Percentiles rank a stretch among this genome's conserved stretches.
Conservation (phyloP, 1,284 basidiomycete genomes). For the Ganoderma multipileum region DNA sequence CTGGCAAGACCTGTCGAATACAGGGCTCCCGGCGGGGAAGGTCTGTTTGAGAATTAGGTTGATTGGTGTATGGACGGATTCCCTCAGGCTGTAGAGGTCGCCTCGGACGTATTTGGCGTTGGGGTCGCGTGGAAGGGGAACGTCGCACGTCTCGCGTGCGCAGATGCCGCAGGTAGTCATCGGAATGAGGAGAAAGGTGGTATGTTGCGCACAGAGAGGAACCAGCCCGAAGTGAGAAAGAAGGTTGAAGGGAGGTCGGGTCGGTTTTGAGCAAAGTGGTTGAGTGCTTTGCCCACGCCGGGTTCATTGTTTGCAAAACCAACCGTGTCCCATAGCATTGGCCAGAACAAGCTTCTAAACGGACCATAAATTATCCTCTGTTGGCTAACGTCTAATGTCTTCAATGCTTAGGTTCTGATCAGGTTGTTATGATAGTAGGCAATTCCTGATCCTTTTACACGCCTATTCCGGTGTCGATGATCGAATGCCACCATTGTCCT, state of each 20-base stretch:
- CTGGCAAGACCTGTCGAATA: background rate
- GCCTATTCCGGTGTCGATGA: background rate
- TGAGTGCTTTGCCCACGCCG: background rate
- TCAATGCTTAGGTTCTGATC: background rate
- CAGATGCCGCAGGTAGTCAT: background rate
- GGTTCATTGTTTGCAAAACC: background rate
- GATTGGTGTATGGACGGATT: background rate
- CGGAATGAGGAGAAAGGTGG: background rate
- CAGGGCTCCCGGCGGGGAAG: background rate
- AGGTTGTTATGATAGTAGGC: background rate
- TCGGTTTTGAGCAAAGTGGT: background rate
- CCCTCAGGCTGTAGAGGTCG: background rate
- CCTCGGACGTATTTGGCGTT: background rate
- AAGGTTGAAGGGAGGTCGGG: background rate
- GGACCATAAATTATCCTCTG: background rate
- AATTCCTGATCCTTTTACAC: background rate
- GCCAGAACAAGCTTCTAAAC: background rate
- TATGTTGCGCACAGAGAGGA: background rate
- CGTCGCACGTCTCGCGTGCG: background rate
- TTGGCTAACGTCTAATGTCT: background rate
- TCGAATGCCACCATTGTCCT: background rate
- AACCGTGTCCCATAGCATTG: background rate
- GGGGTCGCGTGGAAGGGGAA: background rate
- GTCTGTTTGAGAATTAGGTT: background rate
- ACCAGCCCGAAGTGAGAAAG: background rate